Evolutionary conservation across 495 filamentous ascomycete species (phyloP).

Genomic region (Astrothelium subdiscretum): DNA sequence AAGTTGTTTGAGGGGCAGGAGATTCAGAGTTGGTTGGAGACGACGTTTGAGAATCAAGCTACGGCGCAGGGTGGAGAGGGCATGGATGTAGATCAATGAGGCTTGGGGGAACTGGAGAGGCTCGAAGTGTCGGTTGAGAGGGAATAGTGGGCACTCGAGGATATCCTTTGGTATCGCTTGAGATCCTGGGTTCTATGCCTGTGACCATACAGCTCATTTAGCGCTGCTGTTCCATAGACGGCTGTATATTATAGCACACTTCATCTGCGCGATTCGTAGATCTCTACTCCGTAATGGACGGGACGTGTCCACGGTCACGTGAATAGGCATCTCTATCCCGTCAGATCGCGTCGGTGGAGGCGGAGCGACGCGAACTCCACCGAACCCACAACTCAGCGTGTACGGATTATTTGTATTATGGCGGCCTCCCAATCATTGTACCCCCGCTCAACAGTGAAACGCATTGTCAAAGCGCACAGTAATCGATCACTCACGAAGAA

Average conservation of each 20-base stretch:
- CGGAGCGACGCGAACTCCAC: not conserved
- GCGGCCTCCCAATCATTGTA: conserved; percentile 54
- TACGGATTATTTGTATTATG: too few relatives aligned
- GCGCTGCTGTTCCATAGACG: not conserved
- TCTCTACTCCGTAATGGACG: not conserved
- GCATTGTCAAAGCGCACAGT: conserved; percentile 81
- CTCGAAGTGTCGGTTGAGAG: not conserved
- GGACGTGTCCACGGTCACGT: not conserved
- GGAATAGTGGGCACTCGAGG: not conserved
- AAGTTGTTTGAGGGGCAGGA: conserved; percentile 85
- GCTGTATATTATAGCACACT: not conserved
- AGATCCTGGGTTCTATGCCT: not conserved
- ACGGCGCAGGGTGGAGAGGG: conserved; percentile 46
- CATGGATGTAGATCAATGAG: conserved; percentile 75
- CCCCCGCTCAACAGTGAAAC: conserved; percentile 72
- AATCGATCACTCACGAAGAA: conserved; percentile 72
- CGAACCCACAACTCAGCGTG: too few relatives aligned
- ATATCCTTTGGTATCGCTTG: not conserved
- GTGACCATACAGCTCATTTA: not conserved
- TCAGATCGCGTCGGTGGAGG: not conserved
- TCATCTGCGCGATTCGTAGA: too few relatives aligned
- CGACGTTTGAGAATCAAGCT: conserved; percentile 57
- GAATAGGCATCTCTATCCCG: not conserved
- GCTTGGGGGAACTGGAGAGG: conserved; percentile 4
- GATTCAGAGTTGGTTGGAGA: conserved; percentile 53